Conservation (phyloP, 345 rosid species). For the Salix suchowensis region DNA sequence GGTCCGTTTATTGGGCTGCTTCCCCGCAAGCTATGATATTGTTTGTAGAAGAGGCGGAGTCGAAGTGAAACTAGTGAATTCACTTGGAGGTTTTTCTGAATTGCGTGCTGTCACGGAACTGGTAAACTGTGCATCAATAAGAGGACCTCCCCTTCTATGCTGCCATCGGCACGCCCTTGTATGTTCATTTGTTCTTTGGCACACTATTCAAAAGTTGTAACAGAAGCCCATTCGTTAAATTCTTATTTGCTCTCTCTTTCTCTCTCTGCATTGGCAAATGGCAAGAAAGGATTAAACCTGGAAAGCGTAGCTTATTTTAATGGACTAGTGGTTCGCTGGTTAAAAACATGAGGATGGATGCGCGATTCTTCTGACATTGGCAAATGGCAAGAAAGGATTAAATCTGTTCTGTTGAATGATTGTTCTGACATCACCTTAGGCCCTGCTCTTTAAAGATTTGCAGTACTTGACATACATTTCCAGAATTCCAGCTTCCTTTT, state of each 20-base stretch:
- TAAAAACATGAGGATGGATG: too few species aligned
- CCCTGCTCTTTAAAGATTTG: background rate
- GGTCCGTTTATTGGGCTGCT: constrained; percentile 33
- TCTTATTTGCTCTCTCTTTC: constrained; percentile 8
- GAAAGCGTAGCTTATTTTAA: background rate
- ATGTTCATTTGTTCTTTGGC: constrained; percentile 5
- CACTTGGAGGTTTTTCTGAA: constrained; percentile 1
- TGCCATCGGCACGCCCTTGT: constrained; percentile 29
- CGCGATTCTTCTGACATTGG: too few species aligned
- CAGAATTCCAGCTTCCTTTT: background rate
- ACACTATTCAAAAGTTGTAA: constrained; percentile 5
- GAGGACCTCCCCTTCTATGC: constrained; percentile 15
- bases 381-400: too few species aligned
- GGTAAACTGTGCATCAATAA: background rate
- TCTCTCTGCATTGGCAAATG: background rate
- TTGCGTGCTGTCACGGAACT: constrained; percentile 3
- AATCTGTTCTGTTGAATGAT: background rate
- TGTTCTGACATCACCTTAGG: background rate
- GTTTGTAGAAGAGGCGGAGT: constrained; percentile 29
- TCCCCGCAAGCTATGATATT: constrained; percentile 15
- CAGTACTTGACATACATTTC: background rate
- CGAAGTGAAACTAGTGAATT: constrained; percentile 23
- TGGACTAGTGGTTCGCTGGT: too few species aligned
- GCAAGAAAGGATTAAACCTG: background rate
- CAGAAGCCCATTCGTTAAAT: constrained; percentile 23